Percentiles rank a stretch among this genome's conserved stretches.
phyloP scores from a whole-genome alignment of 192 early-diverging fungal genomes.

The Pilaira anomala region DNA sequence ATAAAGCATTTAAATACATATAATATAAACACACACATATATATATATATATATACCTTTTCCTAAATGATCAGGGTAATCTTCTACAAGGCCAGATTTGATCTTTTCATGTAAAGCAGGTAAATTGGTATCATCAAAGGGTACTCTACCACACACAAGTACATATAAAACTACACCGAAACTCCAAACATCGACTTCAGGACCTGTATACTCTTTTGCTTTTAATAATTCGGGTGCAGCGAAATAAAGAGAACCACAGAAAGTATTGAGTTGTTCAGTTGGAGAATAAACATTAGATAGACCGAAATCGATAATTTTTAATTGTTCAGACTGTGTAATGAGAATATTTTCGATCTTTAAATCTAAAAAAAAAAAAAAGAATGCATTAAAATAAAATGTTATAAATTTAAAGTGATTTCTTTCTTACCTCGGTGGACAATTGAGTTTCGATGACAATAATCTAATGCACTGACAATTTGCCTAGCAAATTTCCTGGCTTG shows the following conservation, averaged over 20 bases:
- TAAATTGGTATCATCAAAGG: constrained; percentile 83
- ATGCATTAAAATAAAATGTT: neutral
- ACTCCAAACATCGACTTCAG: constrained; percentile 90
- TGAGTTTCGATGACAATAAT: constrained; percentile 39
- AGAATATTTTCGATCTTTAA: constrained; percentile 88
- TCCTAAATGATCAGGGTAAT: constrained; percentile 72
- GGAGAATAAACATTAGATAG: constrained; percentile 71
- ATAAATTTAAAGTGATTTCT: neutral
- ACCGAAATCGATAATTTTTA: constrained; percentile 90
- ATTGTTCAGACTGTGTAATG: constrained; percentile 58
- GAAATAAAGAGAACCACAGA: constrained; percentile 73
- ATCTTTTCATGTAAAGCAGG: constrained; percentile 86
- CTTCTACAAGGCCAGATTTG: constrained; percentile 67
- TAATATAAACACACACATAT: neutral
- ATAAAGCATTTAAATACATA: too few relatives aligned
- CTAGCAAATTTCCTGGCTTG: constrained; percentile 77
- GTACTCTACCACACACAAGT: constrained; percentile 79
- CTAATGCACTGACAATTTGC: constrained; percentile 70
- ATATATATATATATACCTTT: constrained; percentile 48
- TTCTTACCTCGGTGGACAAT: constrained; percentile 35
- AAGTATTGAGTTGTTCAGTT: constrained; percentile 49
- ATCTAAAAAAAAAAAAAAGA: constrained; percentile 35
- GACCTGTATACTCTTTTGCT: constrained; percentile 76
- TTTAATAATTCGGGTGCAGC: constrained; percentile 85
- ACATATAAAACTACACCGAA: constrained; percentile 83